These are phyloP conservation scores for Exidia glandulosa DNA, from an alignment of 768 basidiomycete species.

Conservation along the genomic window DNA sequence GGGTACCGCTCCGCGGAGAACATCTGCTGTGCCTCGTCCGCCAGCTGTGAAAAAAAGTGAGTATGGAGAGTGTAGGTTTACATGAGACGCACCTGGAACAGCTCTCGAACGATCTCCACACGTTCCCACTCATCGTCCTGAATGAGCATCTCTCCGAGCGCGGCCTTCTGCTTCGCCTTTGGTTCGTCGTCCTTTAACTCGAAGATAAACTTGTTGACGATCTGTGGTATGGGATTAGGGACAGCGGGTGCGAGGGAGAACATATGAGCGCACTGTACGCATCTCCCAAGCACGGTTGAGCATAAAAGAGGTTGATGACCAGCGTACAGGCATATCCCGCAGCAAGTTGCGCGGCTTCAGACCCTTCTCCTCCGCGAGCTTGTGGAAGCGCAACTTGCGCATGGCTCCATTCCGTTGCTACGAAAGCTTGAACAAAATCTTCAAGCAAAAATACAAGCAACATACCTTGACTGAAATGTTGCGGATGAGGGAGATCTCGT, in stretches of 20 bases:
- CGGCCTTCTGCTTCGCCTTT: constrained; percentile 15
- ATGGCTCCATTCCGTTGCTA: too few relatives aligned
- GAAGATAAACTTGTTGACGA: constrained; percentile 13
- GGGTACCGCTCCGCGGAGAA: constrained; percentile 21
- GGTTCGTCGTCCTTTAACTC: constrained; percentile 15
- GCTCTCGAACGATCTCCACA: constrained; percentile 10
- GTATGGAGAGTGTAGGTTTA: too few relatives aligned
- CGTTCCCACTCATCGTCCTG: constrained; percentile 15
- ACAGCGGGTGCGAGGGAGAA: not conserved
- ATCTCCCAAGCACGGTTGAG: constrained; percentile 10
- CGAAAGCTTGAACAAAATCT: too few relatives aligned
- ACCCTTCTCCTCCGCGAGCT: too few relatives aligned
- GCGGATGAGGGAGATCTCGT: too few relatives aligned
- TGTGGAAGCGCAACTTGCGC: too few relatives aligned
- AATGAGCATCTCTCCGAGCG: constrained; percentile 12
- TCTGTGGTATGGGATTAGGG: not conserved
- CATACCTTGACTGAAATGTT: too few relatives aligned
- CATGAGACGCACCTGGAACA: constrained; percentile 14
- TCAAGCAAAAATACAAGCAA: too few relatives aligned
- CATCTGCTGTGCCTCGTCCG: constrained; percentile 22
- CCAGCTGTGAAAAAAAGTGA: constrained; percentile 13
- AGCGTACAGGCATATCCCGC: constrained; percentile 21
- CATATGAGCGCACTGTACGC: constrained; percentile 3
- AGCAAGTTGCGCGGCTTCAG: constrained; percentile 9
- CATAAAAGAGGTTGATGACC: constrained; percentile 25